Evolutionary conservation across 176 grass and related monocot species (phyloP), one percentile per base, ranked within the genome.

Genomic region (Oryza officinalis): DNA sequence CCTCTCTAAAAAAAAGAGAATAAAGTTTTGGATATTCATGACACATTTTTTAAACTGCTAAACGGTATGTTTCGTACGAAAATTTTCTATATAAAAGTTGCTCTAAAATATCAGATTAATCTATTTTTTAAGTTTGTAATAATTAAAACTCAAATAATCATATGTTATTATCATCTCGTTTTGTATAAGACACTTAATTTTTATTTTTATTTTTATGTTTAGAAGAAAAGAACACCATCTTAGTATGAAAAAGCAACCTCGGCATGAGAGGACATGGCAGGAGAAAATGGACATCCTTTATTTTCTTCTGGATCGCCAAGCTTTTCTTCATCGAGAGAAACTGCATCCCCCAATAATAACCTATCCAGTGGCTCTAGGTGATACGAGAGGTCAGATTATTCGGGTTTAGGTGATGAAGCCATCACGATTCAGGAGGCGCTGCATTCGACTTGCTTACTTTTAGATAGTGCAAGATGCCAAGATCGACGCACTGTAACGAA

Each of bases 311-410:
- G 72, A 89, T 69, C 13, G 65, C 78, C 78, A 65, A 27, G 57
- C 50, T 57, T 41, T 41, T 70, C 38, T 43, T 33, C 33, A 5
- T 40, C 35, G 0, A 26, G 65, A 72, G 67, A 63, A 79, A 79
- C 35, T 20, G 18, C 74, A 35, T 57, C 8, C 27, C 22, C 32
- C 4, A 50, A 50, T 50, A 5, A 43, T 41, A 67, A 25, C 68
- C 2, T 44, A 67, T 77, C 54, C 20, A 86, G 60, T 46, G 84
- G 75, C 79, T 82, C 69, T 67, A 41, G 38, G 74, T 41, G 74
- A 28, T 78, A 79, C 67, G 74, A 90, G 88, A 83, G 80, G 88
- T 6, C 74, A 73, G 12, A 79, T 81, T 83, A 67, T 67, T 46
- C 41, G 45, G 78, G 43, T 77, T 44, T 23, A 66, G 10, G 65